phyloP scores from a whole-genome alignment of 2,329 filamentous ascomycete genomes.

The Arachnomyces sp. region DNA sequence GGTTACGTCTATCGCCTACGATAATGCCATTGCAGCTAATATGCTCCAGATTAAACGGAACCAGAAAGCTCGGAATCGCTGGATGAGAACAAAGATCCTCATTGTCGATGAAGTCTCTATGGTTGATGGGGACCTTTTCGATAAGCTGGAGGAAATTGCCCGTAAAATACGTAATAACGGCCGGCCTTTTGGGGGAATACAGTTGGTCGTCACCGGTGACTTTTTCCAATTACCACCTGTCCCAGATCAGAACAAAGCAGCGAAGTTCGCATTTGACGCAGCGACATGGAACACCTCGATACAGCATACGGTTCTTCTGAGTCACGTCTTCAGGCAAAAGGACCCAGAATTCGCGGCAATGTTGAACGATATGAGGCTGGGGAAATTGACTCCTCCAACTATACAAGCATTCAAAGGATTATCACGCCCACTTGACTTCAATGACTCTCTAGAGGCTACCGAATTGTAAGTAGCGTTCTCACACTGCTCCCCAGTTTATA shows the following conservation, averaged over 20 bases:
- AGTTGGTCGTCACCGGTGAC: slow-evolving; percentile 89
- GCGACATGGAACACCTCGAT: slow-evolving; percentile 87
- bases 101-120: slow-evolving; percentile 96
- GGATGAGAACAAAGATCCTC: slow-evolving; percentile 79
- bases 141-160: slow-evolving; percentile 87
- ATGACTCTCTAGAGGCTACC: slow-evolving; percentile 71
- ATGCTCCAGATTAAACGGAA: slow-evolving; percentile 62
- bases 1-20: slow-evolving; percentile 13
- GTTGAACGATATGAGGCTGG: slow-evolving; percentile 96
- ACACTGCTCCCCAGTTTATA: background rate
- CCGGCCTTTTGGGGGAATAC: slow-evolving; percentile 88
- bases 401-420: slow-evolving; percentile 68
- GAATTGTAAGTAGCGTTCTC: slow-evolving; percentile 53
- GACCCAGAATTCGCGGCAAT: slow-evolving; percentile 84
- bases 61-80: slow-evolving; percentile 75
- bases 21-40: background rate
- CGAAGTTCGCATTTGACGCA: slow-evolving; percentile 90
- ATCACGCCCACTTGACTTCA: slow-evolving; percentile 59
- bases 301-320: slow-evolving; percentile 89
- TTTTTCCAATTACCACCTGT: slow-evolving; percentile 97
- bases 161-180: slow-evolving; percentile 81
- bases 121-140: slow-evolving; percentile 94
- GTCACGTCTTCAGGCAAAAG: slow-evolving; percentile 91
- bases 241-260: slow-evolving; percentile 62
- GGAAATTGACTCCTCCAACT: slow-evolving; percentile 67